Evolutionary conservation across 768 basidiomycete genomes (phyloP).

Genomic region (Suillus sp.): DNA sequence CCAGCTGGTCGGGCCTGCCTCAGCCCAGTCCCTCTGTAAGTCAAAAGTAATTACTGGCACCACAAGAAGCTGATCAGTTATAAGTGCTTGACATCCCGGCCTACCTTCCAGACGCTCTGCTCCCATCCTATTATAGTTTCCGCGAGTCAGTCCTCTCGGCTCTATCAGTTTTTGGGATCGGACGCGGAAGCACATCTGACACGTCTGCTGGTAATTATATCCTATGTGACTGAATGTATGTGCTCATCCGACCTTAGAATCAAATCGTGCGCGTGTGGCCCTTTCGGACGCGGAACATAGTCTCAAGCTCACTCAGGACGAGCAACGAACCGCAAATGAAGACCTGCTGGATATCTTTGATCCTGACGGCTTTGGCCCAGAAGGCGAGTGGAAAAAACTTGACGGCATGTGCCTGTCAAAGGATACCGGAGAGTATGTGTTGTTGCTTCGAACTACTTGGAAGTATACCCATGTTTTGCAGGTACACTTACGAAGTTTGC

Average conservation of each 20-base stretch:
- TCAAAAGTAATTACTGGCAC: conserved; percentile 15
- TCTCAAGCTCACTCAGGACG: conserved; percentile 52
- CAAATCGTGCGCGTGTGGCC: conserved; percentile 63
- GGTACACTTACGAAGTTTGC: conserved; percentile 94
- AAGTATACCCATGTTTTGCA: conserved; percentile 30
- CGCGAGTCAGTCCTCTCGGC: conserved; percentile 61
- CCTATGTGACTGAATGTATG: background rate
- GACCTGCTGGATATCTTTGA: conserved; percentile 71
- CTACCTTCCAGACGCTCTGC: conserved; percentile 82
- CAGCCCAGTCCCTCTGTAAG: conserved; percentile 59
- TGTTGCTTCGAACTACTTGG: background rate
- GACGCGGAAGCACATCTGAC: conserved; percentile 38
- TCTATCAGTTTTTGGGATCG: conserved; percentile 65
- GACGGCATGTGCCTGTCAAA: conserved; percentile 78
- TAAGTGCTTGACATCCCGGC: conserved; percentile 78
- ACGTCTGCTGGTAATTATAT: conserved; percentile 42
- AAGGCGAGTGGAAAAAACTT: conserved; percentile 97
- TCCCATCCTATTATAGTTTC: conserved; percentile 72
- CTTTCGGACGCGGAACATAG: conserved; percentile 63
- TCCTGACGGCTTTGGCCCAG: conserved; percentile 63
- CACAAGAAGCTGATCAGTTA: background rate
- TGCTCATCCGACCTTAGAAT: conserved; percentile 42
- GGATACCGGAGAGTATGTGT: conserved; percentile 86
- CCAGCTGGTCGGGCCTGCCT: conserved; percentile 55
- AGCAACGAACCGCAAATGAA: conserved; percentile 54